phyloP scores from a whole-genome alignment of 371 early-diverging fungal genomes.

The Zychaea mexicana region DNA sequence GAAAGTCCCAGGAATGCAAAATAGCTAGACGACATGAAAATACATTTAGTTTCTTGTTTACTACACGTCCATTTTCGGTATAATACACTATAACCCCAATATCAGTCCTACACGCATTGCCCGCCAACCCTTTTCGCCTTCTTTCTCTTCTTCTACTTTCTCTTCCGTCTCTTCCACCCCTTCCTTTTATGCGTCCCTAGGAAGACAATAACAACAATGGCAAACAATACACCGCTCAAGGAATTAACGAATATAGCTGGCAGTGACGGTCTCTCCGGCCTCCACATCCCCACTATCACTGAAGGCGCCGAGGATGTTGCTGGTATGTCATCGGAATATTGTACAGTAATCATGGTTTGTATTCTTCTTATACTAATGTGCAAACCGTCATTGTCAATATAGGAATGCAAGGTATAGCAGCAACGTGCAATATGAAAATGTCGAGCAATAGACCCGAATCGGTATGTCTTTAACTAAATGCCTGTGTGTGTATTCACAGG shows the following conservation, averaged over 20 bases:
- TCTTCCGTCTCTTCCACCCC: background rate
- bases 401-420: slow-evolving; percentile 26
- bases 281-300: slow-evolving; percentile 43
- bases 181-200: slow-evolving; percentile 2
- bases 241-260: slow-evolving; percentile 49
- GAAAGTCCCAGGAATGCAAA: slow-evolving; percentile 1
- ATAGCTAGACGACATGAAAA: slow-evolving; percentile 13
- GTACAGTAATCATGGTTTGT: background rate
- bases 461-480: background rate
- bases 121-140: background rate
- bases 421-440: background rate
- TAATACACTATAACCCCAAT: background rate
- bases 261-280: slow-evolving; percentile 36
- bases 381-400: background rate
- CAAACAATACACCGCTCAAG: slow-evolving; percentile 44
- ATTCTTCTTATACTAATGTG: too few species aligned
- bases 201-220: slow-evolving; percentile 14
- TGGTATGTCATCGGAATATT: slow-evolving; percentile 30
- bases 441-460: background rate
- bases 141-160: slow-evolving; percentile 1
- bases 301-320: slow-evolving; percentile 49
- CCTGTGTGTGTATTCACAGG: slow-evolving; percentile 33
- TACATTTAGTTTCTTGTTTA: slow-evolving; percentile 12
- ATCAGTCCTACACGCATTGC: background rate
- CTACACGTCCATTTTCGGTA: slow-evolving; percentile 4